Evolutionary conservation across 1,284 basidiomycete species (phyloP).

Genomic region (Takashimella koratensis): DNA sequence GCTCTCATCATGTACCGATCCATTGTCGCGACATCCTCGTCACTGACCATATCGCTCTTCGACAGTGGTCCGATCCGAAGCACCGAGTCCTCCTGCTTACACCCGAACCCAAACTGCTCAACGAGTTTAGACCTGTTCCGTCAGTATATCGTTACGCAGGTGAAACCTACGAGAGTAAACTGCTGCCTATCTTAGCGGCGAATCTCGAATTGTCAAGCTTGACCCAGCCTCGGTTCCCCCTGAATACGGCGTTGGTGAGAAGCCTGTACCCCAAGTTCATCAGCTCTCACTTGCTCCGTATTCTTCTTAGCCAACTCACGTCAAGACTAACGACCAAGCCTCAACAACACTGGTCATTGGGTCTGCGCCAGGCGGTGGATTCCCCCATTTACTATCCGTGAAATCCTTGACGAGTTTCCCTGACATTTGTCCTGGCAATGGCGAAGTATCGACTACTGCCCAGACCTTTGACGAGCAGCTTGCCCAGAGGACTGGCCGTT

Average conservation of each 20-base stretch:
- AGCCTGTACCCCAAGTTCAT: constrained; percentile 17
- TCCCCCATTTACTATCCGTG: constrained; percentile 29
- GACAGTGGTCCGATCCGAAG: constrained; percentile 37
- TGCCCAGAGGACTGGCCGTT: constrained; percentile 14
- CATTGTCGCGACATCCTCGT: constrained; percentile 30
- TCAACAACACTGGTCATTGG: constrained; percentile 24
- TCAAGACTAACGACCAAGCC: constrained; percentile 32
- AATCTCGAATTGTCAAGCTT: constrained; percentile 34
- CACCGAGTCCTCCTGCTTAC: constrained; percentile 28
- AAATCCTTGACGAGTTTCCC: constrained; percentile 26
- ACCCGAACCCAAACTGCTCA: constrained; percentile 38
- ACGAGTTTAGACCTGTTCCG: constrained; percentile 28
- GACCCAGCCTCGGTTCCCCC: constrained; percentile 38
- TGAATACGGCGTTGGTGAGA: constrained; percentile 39
- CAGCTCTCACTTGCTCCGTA: neutral
- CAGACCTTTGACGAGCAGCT: constrained; percentile 35
- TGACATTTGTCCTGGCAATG: constrained; percentile 36
- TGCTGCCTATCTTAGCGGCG: constrained; percentile 27
- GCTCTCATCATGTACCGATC: constrained; percentile 39
- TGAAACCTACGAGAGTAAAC: constrained; percentile 24
- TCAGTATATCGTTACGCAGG: no score
- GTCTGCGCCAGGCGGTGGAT: constrained; percentile 24
- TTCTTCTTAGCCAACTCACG: constrained; percentile 34
- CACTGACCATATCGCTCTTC: constrained; percentile 14
- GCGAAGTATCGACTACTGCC: constrained; percentile 29